phyloP scores from a whole-genome alignment of 2,329 filamentous ascomycete species.

The Aspergillus tamarii region DNA sequence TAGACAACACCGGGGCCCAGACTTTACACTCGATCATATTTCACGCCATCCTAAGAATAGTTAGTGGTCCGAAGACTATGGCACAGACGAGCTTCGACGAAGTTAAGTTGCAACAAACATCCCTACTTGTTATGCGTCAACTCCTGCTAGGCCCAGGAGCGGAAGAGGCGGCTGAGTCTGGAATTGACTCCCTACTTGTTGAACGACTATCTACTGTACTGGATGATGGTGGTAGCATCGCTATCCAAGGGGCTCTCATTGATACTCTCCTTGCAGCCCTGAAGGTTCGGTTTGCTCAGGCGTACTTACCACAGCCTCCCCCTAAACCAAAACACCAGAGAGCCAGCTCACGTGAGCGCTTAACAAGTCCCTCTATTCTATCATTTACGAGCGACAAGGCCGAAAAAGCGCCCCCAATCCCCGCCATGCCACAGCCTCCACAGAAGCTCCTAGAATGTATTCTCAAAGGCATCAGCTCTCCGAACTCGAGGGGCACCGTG shows the following conservation, averaged over 20 bases:
- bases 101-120: conserved; percentile 70
- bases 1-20: conserved; percentile 31
- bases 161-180: conserved; percentile 46
- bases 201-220: conserved; percentile 67
- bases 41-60: conserved; percentile 33
- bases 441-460: conserved; percentile 79
- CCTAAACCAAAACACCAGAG: conserved; percentile 39
- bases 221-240: conserved; percentile 61
- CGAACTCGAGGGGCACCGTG: conserved; percentile 73
- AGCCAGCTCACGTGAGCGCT: conserved; percentile 43
- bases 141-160: conserved; percentile 44
- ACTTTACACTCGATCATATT: conserved; percentile 40
- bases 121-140: conserved; percentile 66
- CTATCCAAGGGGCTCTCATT: conserved; percentile 75
- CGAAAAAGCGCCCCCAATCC: conserved; percentile 40
- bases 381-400: conserved; percentile 51
- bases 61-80: conserved; percentile 26
- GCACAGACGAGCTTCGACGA: conserved; percentile 53
- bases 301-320: conserved; percentile 37
- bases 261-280: conserved; percentile 77
- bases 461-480: conserved; percentile 76
- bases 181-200: conserved; percentile 72
- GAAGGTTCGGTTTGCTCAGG: conserved; percentile 58
- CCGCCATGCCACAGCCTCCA: conserved; percentile 49
- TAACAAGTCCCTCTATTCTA: conserved; percentile 46